These are phyloP conservation scores for Rhodotorula sp. DNA, from an alignment of 1,284 basidiomycete genomes.

Conservation along the genomic window DNA sequence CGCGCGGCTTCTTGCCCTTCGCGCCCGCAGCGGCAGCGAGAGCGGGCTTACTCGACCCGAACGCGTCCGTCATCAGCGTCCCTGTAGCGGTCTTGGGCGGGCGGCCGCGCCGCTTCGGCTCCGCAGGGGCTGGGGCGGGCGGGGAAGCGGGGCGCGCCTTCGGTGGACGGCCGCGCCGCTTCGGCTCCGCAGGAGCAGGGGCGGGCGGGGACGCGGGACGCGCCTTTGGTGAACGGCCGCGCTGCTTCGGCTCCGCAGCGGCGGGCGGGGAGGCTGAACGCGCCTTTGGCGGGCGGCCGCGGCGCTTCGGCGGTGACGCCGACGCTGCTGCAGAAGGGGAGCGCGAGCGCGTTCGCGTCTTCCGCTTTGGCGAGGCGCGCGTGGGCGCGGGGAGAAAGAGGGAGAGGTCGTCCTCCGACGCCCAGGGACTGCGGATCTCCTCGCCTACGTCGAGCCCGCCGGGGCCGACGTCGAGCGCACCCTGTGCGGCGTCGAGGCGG, in stretches of 20 bases:
- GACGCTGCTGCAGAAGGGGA: neutral
- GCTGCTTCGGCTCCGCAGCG: neutral
- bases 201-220: no score
- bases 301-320: neutral
- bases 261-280: no score
- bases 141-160: neutral
- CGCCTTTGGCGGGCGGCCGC: neutral
- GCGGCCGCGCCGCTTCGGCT: neutral
- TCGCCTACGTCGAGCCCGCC: neutral
- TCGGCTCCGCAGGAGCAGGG: neutral
- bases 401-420: neutral
- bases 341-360: neutral
- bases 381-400: neutral
- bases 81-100: neutral
- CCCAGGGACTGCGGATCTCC: neutral
- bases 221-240: neutral
- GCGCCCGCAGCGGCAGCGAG: no score
- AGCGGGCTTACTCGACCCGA: neutral
- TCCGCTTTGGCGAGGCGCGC: no score
- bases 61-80: neutral
- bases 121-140: neutral
- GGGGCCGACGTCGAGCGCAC: constrained; percentile 7
- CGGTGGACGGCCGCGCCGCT: constrained; percentile 1
- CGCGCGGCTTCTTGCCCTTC: no score
- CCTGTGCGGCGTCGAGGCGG: constrained; percentile 14